Conservation (phyloP, 2,329 filamentous ascomycete species). For the Leptographium wingfieldii region DNA sequence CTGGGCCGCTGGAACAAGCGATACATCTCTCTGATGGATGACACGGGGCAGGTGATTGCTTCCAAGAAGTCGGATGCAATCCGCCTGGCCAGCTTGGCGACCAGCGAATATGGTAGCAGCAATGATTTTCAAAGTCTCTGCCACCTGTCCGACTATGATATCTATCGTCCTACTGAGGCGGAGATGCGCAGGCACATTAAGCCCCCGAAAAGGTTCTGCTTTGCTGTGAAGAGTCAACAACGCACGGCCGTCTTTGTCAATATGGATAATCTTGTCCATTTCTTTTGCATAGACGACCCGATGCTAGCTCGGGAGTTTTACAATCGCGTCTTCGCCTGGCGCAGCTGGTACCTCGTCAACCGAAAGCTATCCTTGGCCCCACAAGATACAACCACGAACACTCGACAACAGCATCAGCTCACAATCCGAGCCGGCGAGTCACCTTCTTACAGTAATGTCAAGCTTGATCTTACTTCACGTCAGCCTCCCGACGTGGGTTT, state of each 20-base stretch:
- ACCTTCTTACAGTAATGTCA: neutral
- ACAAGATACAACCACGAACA: too few relatives aligned
- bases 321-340: constrained; percentile 62
- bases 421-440: too few relatives aligned
- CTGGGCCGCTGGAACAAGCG: constrained; percentile 84
- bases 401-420: constrained; percentile 4
- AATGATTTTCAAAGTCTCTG: constrained; percentile 63
- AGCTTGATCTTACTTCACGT: neutral
- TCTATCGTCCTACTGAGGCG: constrained; percentile 63
- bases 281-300: constrained; percentile 71
- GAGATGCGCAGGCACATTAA: constrained; percentile 60
- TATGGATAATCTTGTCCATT: constrained; percentile 80
- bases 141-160: constrained; percentile 84
- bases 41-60: constrained; percentile 58
- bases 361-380: constrained; percentile 35
- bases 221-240: constrained; percentile 84
- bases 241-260: constrained; percentile 74
- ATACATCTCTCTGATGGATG: constrained; percentile 54
- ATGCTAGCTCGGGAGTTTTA: constrained; percentile 56
- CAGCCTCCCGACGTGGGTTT: neutral
- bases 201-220: constrained; percentile 75
- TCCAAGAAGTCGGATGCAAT: constrained; percentile 58
- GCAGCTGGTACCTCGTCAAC: constrained; percentile 82
- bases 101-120: constrained; percentile 10
- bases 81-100: constrained; percentile 15